phyloP scores from a whole-genome alignment of 805 yeast species.

The Sugiyamaella lignohabitans region DNA sequence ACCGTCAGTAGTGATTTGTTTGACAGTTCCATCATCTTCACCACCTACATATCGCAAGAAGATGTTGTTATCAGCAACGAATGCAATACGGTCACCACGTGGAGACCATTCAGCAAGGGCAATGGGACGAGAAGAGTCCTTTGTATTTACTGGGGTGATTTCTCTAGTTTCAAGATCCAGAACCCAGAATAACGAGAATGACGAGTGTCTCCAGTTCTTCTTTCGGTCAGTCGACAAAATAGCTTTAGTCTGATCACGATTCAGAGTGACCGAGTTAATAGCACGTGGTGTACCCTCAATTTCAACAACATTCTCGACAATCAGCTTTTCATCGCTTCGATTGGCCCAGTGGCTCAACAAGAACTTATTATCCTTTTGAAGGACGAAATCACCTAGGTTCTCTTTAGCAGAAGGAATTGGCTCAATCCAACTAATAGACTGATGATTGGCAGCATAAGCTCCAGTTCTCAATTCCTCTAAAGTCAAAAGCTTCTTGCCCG shows the following conservation, averaged over 20 bases:
- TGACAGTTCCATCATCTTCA: constrained; percentile 23
- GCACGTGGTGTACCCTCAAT: constrained; percentile 37
- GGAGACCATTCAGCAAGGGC: constrained; percentile 75
- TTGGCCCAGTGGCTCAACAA: constrained; percentile 42
- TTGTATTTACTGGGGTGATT: constrained; percentile 30
- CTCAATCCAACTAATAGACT: constrained; percentile 64
- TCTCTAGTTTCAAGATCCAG: constrained; percentile 40
- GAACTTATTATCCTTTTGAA: constrained; percentile 36
- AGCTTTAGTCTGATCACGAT: constrained; percentile 42
- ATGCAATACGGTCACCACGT: constrained; percentile 56
- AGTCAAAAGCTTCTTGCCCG: constrained; percentile 26
- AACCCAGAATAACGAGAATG: constrained; percentile 55
- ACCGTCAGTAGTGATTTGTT: constrained; percentile 64
- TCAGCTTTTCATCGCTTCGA: constrained; percentile 8
- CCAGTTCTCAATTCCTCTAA: constrained; percentile 48
- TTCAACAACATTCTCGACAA: constrained; percentile 28
- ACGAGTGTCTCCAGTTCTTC: constrained; percentile 65
- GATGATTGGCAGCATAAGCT: constrained; percentile 46
- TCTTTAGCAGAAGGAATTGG: constrained; percentile 41
- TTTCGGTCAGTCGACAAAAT: constrained; percentile 48
- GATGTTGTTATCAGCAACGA: constrained; percentile 63
- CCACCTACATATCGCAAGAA: constrained; percentile 45
- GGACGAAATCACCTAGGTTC: constrained; percentile 65
- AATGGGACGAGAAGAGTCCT: constrained; percentile 25
- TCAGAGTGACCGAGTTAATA: constrained; percentile 41